Conservation (phyloP, 768 basidiomycete genomes). For the Tulasnella sp. region DNA sequence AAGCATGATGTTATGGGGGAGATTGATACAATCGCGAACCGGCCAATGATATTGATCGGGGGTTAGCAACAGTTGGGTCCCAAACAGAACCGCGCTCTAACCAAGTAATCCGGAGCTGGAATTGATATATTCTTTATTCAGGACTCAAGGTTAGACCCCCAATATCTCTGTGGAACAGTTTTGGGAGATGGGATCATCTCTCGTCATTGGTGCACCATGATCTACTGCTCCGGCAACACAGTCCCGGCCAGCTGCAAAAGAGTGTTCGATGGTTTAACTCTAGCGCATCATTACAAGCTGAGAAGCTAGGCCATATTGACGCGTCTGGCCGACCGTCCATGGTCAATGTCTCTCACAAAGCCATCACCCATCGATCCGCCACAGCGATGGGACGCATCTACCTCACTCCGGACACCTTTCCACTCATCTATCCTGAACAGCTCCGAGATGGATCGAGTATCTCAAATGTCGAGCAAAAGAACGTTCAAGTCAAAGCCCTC, state of each 20-base stretch:
- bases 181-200: no score
- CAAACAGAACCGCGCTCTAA: neutral
- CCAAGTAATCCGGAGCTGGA: no score
- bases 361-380: constrained; percentile 52
- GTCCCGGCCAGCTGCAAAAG: no score
- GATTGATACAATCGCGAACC: constrained; percentile 64
- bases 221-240: no score
- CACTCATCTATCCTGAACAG: constrained; percentile 44
- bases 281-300: no score
- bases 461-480: neutral
- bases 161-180: no score
- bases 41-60: constrained; percentile 89
- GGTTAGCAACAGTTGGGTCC: constrained; percentile 49
- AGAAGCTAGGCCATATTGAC: constrained; percentile 63
- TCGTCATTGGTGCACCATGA: no score
- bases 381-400: constrained; percentile 65
- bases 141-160: no score
- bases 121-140: no score
- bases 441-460: constrained; percentile 26
- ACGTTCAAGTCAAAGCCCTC: constrained; percentile 36
- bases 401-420: constrained; percentile 54
- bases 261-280: neutral
- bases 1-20: constrained; percentile 79
- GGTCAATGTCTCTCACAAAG: constrained; percentile 70
- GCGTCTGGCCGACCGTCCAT: constrained; percentile 59